phyloP scores from a whole-genome alignment of 2,329 filamentous ascomycete species.

The Fusarium falciforme region DNA sequence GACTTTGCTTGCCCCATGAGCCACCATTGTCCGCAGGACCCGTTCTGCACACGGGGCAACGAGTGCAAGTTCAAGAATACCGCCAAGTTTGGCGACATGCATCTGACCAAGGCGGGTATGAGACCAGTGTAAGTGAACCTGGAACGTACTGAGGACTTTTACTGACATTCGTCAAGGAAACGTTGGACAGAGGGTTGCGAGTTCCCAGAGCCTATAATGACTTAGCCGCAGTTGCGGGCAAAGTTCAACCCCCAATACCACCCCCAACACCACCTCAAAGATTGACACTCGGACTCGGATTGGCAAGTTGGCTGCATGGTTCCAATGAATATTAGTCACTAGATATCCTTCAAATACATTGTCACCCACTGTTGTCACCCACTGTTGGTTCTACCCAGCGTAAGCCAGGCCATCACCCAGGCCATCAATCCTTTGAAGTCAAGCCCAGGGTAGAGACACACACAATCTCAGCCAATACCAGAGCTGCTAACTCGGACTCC shows the following conservation, averaged over 20 bases:
- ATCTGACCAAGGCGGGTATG: neutral
- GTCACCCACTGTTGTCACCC: too few relatives aligned
- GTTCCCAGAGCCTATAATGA: neutral
- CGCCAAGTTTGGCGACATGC: neutral
- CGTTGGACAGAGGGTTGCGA: neutral
- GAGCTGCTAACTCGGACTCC: neutral
- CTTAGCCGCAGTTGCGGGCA: neutral
- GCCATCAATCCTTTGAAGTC: neutral
- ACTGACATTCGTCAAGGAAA: neutral
- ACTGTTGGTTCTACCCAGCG: neutral
- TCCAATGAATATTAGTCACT: neutral
- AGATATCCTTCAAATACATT: neutral
- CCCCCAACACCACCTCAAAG: neutral
- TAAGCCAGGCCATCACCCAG: neutral
- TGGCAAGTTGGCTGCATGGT: neutral
- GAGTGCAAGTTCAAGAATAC: neutral
- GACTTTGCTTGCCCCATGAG: neutral
- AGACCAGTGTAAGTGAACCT: neutral
- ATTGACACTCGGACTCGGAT: neutral
- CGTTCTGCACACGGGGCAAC: neutral
- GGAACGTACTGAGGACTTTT: neutral
- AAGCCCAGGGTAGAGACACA: neutral
- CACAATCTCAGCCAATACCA: neutral
- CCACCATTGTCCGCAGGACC: neutral
- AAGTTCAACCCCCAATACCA: neutral